Evolutionary conservation across 768 basidiomycete species (phyloP).

Genomic region (Roridomyces roridus): DNA sequence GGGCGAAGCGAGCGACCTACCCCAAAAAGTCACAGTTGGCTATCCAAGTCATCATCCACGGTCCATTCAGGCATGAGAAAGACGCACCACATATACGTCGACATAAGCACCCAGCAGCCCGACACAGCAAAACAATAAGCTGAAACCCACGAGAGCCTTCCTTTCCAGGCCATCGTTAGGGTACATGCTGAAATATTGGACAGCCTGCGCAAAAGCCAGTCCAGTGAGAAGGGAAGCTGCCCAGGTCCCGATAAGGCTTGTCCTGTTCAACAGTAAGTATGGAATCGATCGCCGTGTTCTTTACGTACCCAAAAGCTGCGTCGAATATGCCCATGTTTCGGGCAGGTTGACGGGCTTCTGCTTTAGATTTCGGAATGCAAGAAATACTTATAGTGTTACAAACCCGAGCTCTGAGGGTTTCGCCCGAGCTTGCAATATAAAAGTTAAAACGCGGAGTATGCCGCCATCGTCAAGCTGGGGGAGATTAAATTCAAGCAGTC

Average conservation of each 20-base stretch:
- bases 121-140: background rate
- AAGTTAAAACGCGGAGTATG: no score
- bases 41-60: background rate
- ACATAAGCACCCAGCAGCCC: background rate
- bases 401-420: no score
- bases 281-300: no score
- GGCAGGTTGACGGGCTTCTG: no score
- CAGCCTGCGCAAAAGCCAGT: background rate
- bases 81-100: slow-evolving; percentile 1
- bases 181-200: background rate
- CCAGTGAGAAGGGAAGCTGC: background rate
- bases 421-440: no score
- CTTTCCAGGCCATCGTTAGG: background rate
- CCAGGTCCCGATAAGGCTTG: slow-evolving; percentile 1
- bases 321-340: background rate
- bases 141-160: background rate
- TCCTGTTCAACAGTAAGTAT: background rate
- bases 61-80: background rate
- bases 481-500: no score
- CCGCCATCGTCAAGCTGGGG: no score
- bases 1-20: background rate
- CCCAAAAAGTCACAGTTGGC: background rate
- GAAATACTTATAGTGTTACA: no score
- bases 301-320: background rate
- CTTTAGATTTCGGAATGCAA: no score